phyloP scores from a whole-genome alignment of 345 rosid genomes.

The Pseudoturritis turrita region DNA sequence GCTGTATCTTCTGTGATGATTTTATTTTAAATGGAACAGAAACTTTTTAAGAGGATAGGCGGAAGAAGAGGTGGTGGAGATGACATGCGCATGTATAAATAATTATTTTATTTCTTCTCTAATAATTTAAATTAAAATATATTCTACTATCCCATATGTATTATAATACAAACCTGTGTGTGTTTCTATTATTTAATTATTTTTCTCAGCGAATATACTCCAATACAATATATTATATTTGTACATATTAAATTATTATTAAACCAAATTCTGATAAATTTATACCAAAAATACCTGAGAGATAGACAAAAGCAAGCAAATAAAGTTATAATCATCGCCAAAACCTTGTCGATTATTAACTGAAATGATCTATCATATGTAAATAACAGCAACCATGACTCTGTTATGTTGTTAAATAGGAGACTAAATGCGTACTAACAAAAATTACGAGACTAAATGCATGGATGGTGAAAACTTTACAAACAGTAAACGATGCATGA shows the following conservation, averaged over 20 bases:
- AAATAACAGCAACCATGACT: background rate
- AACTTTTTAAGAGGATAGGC: slow-evolving; percentile 28
- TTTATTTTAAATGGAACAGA: slow-evolving; percentile 21
- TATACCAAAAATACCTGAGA: background rate
- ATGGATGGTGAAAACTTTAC: too few species aligned
- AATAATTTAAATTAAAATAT: background rate
- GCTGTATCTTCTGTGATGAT: slow-evolving; percentile 28
- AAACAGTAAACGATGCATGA: too few species aligned
- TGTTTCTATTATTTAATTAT: background rate
- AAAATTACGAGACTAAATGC: background rate
- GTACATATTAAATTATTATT: background rate
- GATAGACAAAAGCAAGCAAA: too few species aligned
- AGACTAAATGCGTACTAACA: background rate
- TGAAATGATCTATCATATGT: background rate
- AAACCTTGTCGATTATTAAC: background rate
- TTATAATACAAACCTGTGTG: slow-evolving; percentile 1
- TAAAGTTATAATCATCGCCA: background rate
- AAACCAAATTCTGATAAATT: slow-evolving; percentile 8
- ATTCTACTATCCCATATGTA: slow-evolving; percentile 18
- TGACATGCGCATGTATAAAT: slow-evolving; percentile 23
- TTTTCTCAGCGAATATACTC: slow-evolving; percentile 2
- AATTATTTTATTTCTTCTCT: background rate
- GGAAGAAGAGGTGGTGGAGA: slow-evolving; percentile 39
- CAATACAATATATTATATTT: background rate
- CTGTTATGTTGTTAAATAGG: background rate